Conservation (phyloP, 352 stramenopile genomes). For the Phytophthora pseudosyringae region DNA sequence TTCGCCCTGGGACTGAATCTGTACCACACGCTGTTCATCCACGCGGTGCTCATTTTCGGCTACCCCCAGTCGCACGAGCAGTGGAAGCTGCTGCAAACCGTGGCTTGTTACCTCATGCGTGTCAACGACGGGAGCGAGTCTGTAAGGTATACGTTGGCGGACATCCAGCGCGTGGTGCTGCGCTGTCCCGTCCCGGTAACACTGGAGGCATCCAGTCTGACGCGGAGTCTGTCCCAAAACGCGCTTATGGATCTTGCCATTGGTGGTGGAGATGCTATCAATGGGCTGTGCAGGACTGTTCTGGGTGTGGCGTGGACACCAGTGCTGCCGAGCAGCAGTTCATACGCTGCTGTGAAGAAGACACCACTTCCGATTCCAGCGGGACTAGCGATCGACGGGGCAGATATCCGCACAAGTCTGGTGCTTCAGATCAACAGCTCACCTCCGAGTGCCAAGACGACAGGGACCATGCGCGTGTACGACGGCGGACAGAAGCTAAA, state of each 20-base stretch:
- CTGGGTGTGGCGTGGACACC: conserved; percentile 32
- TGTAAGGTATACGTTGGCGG: conserved; percentile 66
- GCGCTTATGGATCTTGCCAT: conserved; percentile 43
- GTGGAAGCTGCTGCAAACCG: conserved; percentile 78
- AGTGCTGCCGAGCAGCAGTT: conserved; percentile 46
- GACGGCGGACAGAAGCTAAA: conserved; percentile 50
- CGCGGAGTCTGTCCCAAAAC: conserved; percentile 27
- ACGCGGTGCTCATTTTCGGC: conserved; percentile 57
- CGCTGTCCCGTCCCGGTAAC: conserved; percentile 50
- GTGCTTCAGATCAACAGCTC: conserved; percentile 80
- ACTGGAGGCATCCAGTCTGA: conserved; percentile 31
- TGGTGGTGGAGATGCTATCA: conserved; percentile 30
- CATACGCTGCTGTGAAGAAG: conserved; percentile 35
- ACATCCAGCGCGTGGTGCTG: conserved; percentile 90
- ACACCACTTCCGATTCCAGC: conserved; percentile 38
- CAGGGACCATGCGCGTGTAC: conserved; percentile 75
- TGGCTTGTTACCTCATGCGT: conserved; percentile 55
- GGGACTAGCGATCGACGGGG: conserved; percentile 36
- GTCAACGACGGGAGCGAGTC: conserved; percentile 11
- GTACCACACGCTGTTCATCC: conserved; percentile 90
- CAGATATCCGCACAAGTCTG: conserved; percentile 86
- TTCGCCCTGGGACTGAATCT: conserved; percentile 90
- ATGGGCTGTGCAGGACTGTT: conserved; percentile 28
- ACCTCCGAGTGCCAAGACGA: conserved; percentile 21
- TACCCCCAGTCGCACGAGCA: conserved; percentile 62